Evolutionary conservation across 768 basidiomycete species (phyloP).

Genomic region (Pulveroboletus sp.): DNA sequence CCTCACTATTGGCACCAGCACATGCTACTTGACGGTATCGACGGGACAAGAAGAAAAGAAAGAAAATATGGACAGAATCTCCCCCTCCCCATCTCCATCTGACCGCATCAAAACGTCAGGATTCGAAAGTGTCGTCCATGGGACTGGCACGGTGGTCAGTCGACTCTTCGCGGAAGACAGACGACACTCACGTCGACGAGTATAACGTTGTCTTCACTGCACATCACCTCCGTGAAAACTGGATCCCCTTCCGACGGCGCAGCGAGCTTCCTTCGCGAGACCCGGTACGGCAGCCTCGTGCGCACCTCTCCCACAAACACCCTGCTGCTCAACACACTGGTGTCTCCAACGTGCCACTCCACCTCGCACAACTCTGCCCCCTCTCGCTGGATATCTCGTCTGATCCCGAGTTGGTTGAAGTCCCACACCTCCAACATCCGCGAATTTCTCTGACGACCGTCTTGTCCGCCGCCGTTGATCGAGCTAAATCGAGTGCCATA

Average conservation of each 20-base stretch:
- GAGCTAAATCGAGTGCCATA: constrained; percentile 44
- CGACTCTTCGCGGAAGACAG: neutral
- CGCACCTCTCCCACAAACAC: constrained; percentile 39
- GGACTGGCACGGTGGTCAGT: constrained; percentile 12
- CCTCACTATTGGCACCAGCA: constrained; percentile 1
- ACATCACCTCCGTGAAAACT: constrained; percentile 37
- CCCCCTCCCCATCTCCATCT: neutral
- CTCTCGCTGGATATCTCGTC: constrained; percentile 18
- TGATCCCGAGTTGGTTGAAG: constrained; percentile 44
- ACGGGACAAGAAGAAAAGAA: neutral
- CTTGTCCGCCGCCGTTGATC: constrained; percentile 11
- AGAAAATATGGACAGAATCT: neutral
- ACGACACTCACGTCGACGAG: constrained; percentile 41
- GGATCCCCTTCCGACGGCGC: constrained; percentile 6
- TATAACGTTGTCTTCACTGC: constrained; percentile 53
- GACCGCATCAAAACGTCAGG: constrained; percentile 23
- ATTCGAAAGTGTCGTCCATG: constrained; percentile 24
- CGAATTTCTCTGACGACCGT: constrained; percentile 8
- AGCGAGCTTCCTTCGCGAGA: constrained; percentile 26
- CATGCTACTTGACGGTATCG: neutral
- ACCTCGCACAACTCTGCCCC: constrained; percentile 8
- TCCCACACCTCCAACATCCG: constrained; percentile 42
- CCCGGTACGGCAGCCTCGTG: constrained; percentile 46
- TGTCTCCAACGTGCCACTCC: constrained; percentile 25
- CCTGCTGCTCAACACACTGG: constrained; percentile 22